phyloP scores from a whole-genome alignment of 805 yeast species.

The Candida ficus region DNA sequence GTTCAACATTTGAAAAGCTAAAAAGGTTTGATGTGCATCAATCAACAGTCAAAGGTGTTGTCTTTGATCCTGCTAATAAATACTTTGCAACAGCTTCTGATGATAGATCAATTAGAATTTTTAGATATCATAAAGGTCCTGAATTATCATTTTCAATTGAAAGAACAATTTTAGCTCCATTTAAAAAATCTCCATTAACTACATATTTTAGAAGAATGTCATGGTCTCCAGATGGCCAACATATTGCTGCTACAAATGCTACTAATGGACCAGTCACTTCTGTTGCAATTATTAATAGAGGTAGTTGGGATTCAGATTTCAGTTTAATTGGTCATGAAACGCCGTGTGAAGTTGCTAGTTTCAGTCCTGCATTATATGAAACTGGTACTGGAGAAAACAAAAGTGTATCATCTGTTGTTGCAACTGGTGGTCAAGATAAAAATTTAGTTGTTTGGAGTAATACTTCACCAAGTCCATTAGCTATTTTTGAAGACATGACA shows the following conservation, averaged over 20 bases:
- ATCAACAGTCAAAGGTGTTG: slow-evolving; percentile 93
- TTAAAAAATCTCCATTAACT: slow-evolving; percentile 82
- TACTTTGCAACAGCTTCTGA: slow-evolving; percentile 97
- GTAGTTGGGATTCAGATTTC: slow-evolving; percentile 72
- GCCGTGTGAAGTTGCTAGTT: slow-evolving; percentile 76
- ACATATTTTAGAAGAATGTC: slow-evolving; percentile 82
- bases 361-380: slow-evolving; percentile 65
- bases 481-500: slow-evolving; percentile 73
- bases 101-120: slow-evolving; percentile 84
- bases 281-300: slow-evolving; percentile 68
- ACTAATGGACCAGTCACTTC: slow-evolving; percentile 78
- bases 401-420: slow-evolving; percentile 65
- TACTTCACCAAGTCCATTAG: slow-evolving; percentile 64
- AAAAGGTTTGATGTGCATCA: slow-evolving; percentile 90
- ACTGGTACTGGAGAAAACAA: slow-evolving; percentile 14
- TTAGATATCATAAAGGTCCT: slow-evolving; percentile 74
- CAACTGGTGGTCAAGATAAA: slow-evolving; percentile 94
- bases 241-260: slow-evolving; percentile 81
- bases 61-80: slow-evolving; percentile 97
- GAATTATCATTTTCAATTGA: slow-evolving; percentile 86
- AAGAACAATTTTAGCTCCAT: slow-evolving; percentile 77
- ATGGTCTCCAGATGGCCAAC: slow-evolving; percentile 93
- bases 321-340: slow-evolving; percentile 79
- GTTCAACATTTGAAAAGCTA: slow-evolving; percentile 82
- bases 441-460: slow-evolving; percentile 88